Evolutionary conservation across 805 yeast species (phyloP).

Genomic region (Wickerhamiella sergipiensis): DNA sequence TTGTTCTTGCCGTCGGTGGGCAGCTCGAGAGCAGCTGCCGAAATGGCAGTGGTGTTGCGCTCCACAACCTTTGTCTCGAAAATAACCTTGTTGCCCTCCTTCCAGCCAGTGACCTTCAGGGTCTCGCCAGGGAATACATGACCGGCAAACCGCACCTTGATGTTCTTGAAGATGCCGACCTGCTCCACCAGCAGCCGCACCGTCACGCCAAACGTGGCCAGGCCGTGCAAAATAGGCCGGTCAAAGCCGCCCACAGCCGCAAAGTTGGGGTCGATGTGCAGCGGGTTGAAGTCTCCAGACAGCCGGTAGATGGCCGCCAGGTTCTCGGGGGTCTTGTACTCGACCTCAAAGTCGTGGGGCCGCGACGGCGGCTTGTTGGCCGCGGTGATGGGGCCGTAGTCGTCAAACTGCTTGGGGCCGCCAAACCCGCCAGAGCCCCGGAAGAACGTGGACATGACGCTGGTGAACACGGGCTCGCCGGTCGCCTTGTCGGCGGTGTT

Average conservation of each 20-base stretch:
- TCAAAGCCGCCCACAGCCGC: conserved; percentile 81
- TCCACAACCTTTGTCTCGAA: conserved; percentile 77
- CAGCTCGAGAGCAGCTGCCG: conserved; percentile 73
- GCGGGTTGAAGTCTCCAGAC: conserved; percentile 89
- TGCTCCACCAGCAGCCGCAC: conserved; percentile 64
- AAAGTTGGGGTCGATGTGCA: conserved; percentile 84
- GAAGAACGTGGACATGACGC: conserved; percentile 73
- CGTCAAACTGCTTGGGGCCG: conserved; percentile 37
- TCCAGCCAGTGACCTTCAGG: conserved; percentile 74
- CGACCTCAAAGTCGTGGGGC: conserved; percentile 52
- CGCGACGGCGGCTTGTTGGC: conserved; percentile 49
- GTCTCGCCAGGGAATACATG: conserved; percentile 93
- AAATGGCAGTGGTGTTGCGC: conserved; percentile 63
- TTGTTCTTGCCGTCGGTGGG: conserved; percentile 17
- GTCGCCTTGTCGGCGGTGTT: conserved; percentile 56
- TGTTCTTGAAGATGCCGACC: conserved; percentile 69
- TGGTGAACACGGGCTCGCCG: conserved; percentile 59
- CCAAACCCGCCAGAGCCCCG: conserved; percentile 52
- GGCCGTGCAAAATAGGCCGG: conserved; percentile 83
- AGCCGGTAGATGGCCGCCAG: conserved; percentile 85
- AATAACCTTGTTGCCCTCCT: conserved; percentile 48
- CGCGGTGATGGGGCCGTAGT: conserved; percentile 47
- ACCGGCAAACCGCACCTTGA: conserved; percentile 82
- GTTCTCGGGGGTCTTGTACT: conserved; percentile 46
- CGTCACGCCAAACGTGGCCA: conserved; percentile 73